phyloP scores from a whole-genome alignment of 225 moss, liverwort and hornwort species.

The Asterella californica region DNA sequence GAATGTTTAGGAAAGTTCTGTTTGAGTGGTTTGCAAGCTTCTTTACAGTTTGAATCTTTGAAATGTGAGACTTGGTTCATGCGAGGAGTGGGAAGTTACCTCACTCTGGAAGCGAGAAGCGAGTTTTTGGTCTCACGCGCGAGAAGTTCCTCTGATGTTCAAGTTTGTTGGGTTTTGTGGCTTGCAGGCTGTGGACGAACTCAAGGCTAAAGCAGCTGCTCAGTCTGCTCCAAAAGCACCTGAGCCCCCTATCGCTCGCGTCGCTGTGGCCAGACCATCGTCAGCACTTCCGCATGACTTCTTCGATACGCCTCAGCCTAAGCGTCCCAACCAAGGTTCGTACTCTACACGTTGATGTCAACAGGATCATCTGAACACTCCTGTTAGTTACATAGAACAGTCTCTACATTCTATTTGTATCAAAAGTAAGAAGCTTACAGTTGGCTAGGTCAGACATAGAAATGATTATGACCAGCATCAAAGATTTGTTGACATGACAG shows the following conservation, averaged over 20 bases:
- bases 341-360: background rate
- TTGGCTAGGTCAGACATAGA: background rate
- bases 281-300: conserved; percentile 35
- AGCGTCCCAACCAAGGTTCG: conserved; percentile 32
- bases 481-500: background rate
- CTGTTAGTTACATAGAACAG: background rate
- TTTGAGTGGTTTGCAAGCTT: background rate
- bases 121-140: background rate
- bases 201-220: conserved; percentile 46
- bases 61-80: background rate
- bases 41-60: background rate
- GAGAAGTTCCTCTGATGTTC: background rate
- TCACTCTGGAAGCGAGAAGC: background rate
- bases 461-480: background rate
- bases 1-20: too few species aligned
- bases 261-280: conserved; percentile 24
- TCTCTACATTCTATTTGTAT: too few species aligned
- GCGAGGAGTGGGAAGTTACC: background rate
- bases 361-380: background rate
- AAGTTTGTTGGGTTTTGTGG: background rate
- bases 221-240: conserved; percentile 24
- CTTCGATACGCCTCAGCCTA: conserved; percentile 28
- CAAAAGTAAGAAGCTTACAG: background rate
- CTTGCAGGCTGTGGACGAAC: conserved; percentile 40
- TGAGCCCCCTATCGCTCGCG: conserved; percentile 14